These are phyloP conservation scores for Infundibulicybe gibba DNA, from an alignment of 768 basidiomycete species.

Conservation along the genomic window DNA sequence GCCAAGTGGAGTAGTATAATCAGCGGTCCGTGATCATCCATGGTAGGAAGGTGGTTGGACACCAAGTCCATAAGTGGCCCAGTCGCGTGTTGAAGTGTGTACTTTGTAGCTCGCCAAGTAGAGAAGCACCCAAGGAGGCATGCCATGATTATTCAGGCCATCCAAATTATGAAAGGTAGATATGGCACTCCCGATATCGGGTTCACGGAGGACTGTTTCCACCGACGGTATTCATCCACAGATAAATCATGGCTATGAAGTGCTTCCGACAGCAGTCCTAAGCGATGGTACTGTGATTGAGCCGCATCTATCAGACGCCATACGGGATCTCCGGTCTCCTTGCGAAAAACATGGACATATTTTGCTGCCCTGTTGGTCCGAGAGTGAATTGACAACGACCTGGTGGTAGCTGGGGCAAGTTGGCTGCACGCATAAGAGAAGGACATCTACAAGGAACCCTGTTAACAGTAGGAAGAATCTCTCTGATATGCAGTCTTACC, in stretches of 20 bases:
- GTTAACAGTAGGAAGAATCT: slow-evolving; percentile 7
- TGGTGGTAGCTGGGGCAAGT: slow-evolving; percentile 9
- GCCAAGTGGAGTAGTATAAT: slow-evolving; percentile 50
- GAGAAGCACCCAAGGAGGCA: slow-evolving; percentile 55
- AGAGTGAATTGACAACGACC: slow-evolving; percentile 6
- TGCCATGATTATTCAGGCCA: neutral
- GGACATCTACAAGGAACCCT: slow-evolving; percentile 17
- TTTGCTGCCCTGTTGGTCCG: slow-evolving; percentile 21
- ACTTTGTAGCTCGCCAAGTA: slow-evolving; percentile 45
- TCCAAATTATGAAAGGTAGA: slow-evolving; percentile 10
- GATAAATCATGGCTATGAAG: slow-evolving; percentile 28
- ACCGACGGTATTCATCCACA: slow-evolving; percentile 32
- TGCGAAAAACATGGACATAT: slow-evolving; percentile 29
- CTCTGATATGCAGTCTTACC: neutral
- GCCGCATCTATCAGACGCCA: slow-evolving; percentile 39
- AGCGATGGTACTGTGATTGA: slow-evolving; percentile 16
- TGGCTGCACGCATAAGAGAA: slow-evolving; percentile 14
- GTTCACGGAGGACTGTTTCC: slow-evolving; percentile 31
- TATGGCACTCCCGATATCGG: slow-evolving; percentile 28
- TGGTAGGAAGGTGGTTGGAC: slow-evolving; percentile 28
- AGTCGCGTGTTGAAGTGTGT: slow-evolving; percentile 39
- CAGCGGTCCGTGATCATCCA: slow-evolving; percentile 33
- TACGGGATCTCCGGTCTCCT: slow-evolving; percentile 29
- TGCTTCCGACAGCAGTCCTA: slow-evolving; percentile 18
- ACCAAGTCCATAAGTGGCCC: slow-evolving; percentile 40